phyloP scores from a whole-genome alignment of 805 yeast species.

The Saccharomycopsis sp. region DNA sequence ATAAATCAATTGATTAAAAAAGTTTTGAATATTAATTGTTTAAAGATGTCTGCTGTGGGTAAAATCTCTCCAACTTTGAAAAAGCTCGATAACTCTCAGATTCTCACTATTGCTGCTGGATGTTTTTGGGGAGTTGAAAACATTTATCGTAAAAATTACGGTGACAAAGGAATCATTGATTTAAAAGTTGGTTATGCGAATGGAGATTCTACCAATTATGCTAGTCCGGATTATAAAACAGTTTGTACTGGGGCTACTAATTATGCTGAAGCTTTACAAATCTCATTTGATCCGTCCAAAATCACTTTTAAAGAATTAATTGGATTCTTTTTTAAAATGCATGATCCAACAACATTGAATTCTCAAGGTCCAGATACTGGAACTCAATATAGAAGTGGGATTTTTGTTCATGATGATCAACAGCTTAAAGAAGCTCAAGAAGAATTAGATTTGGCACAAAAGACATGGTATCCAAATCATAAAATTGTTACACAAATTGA shows the following conservation, averaged over 20 bases:
- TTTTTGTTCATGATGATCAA: conserved; percentile 49
- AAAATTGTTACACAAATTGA: conserved; percentile 61
- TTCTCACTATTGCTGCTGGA: conserved; percentile 58
- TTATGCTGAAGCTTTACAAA: conserved; percentile 73
- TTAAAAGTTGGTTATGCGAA: conserved; percentile 87
- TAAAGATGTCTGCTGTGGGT: too few relatives aligned
- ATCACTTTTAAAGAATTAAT: conserved; percentile 51
- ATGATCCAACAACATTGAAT: conserved; percentile 83
- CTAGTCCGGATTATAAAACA: conserved; percentile 37
- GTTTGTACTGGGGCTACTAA: conserved; percentile 75
- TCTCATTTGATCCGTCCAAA: conserved; percentile 66
- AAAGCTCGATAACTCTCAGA: too few relatives aligned
- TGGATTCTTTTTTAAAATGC: conserved; percentile 82
- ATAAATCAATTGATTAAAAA: too few relatives aligned
- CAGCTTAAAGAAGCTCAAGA: conserved; percentile 33
- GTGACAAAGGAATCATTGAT: conserved; percentile 56
- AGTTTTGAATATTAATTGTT: neutral
- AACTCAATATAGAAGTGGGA: conserved; percentile 80
- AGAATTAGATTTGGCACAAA: conserved; percentile 47
- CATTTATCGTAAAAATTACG: conserved; percentile 62
- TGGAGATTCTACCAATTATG: conserved; percentile 45
- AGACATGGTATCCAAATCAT: conserved; percentile 64
- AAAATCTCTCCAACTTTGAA: too few relatives aligned
- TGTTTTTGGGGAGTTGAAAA: conserved; percentile 91
- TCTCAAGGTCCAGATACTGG: conserved; percentile 86